Evolutionary conservation across 352 stramenopile genomes (phyloP), one percentile per base, ranked within the genome.

Genomic region (Phytophthora cactorum): DNA sequence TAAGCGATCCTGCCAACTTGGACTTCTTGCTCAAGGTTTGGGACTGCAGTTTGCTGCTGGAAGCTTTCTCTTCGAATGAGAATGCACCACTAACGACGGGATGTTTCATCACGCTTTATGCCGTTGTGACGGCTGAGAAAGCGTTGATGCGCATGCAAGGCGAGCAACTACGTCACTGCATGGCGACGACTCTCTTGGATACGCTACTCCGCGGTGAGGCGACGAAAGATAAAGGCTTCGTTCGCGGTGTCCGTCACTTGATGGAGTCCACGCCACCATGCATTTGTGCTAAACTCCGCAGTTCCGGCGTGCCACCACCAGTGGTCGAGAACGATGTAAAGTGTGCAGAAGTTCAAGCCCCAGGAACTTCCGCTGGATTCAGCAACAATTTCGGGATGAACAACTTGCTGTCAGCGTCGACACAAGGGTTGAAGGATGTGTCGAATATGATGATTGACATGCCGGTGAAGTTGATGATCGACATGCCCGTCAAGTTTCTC

Each of bases 381-480:
- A 72, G 45, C 28, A 63, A 28, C 10, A 55, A 59, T 52, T 70
- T 77, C 51, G 75, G 74, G 32, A 76, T 84, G 63, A 82, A 78
- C 29, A 84, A 77, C 46, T 70, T 93, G 17, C 53, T 91, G n/a
- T 74, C 84, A 0, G 84, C 82, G 12, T 93, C 85, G 0, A 86
- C 85, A 6, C 88, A 82, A 47, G 81, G 82, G 4, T 70, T 90
- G 43, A 90, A 86, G 38, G 75, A 90, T 54, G 67, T 90, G 15
- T 88, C 79, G 25, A 88, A 77, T 51, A 57, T 87, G 49, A 81
- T 89, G 75, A 90, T 90, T 29, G 79, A 89, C 50, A 89, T 92
- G 82, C 84, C 84, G 5, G 82, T 80, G 7, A 91, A 91, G 46
- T 55, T 92, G 41, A 74, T 92, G 49, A 68, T 73, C 14, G 70